These are phyloP conservation scores for Trametes polyzona DNA, from an alignment of 1,284 basidiomycete genomes.

Conservation along the genomic window DNA sequence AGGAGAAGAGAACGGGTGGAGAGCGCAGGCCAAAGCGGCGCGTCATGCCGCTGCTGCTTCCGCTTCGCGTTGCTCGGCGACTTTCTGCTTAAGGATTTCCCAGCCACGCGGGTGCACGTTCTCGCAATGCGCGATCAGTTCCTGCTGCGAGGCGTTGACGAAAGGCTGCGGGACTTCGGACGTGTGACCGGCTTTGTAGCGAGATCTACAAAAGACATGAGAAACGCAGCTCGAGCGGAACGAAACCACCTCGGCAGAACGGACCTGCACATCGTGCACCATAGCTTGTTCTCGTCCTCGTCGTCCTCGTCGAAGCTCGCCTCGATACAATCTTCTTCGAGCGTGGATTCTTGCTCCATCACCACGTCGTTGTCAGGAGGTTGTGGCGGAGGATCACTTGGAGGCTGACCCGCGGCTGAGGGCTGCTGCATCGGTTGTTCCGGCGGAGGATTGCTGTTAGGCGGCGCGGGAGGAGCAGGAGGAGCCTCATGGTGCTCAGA, in stretches of 20 bases:
- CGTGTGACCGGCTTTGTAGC: slow-evolving; percentile 34
- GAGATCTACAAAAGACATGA: slow-evolving; percentile 31
- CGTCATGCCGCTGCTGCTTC: background rate
- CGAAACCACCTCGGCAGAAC: slow-evolving; percentile 28
- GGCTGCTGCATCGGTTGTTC: background rate
- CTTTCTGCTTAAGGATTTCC: slow-evolving; percentile 24
- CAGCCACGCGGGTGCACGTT: slow-evolving; percentile 29
- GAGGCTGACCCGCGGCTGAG: background rate
- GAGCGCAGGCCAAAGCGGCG: no score
- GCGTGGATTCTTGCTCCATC: slow-evolving; percentile 31
- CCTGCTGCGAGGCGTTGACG: slow-evolving; percentile 32
- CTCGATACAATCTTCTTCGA: slow-evolving; percentile 48
- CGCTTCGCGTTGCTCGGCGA: slow-evolving; percentile 13
- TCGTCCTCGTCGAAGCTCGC: slow-evolving; percentile 47
- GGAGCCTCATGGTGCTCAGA: no score
- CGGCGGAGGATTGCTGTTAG: background rate
- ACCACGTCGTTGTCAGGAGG: slow-evolving; percentile 34
- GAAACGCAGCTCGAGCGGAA: background rate
- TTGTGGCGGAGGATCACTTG: background rate
- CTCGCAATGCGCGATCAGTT: slow-evolving; percentile 35
- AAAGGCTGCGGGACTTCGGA: slow-evolving; percentile 38
- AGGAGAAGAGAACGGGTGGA: background rate
- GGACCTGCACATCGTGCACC: slow-evolving; percentile 56
- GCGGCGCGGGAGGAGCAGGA: background rate
- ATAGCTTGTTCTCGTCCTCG: slow-evolving; percentile 38